These are phyloP conservation scores for Blastobotrys elegans DNA, from an alignment of 1,139 yeast genomes.

Conservation along the genomic window DNA sequence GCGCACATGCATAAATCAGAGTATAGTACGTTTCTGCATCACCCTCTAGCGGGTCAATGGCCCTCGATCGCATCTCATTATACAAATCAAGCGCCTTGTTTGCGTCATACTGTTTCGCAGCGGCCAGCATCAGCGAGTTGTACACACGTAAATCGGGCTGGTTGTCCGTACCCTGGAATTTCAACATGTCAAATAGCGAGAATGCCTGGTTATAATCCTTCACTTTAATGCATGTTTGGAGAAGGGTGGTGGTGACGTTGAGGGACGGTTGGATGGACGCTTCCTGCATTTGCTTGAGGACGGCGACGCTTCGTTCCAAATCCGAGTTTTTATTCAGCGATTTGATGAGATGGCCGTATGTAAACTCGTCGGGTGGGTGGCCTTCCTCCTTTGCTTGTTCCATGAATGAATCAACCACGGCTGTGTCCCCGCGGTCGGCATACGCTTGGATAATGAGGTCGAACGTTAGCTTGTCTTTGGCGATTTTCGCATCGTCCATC, in stretches of 20 bases:
- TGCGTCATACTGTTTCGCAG: constrained; percentile 55
- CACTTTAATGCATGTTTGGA: constrained; percentile 60
- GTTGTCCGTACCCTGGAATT: constrained; percentile 59
- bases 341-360: constrained; percentile 45
- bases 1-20: constrained; percentile 70
- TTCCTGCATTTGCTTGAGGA: constrained; percentile 46
- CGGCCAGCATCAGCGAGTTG: constrained; percentile 62
- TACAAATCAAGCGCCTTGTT: constrained; percentile 74
- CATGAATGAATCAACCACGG: constrained; percentile 33
- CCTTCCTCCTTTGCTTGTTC: constrained; percentile 33
- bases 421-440: constrained; percentile 31
- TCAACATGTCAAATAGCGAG: constrained; percentile 78
- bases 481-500: constrained; percentile 25
- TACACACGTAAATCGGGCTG: constrained; percentile 67
- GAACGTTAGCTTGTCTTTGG: constrained; percentile 24
- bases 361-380: constrained; percentile 36
- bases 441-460: constrained; percentile 35
- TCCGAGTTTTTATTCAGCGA: constrained; percentile 37
- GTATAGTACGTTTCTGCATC: constrained; percentile 52
- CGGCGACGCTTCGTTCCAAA: constrained; percentile 25
- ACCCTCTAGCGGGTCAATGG: constrained; percentile 38
- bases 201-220: constrained; percentile 54
- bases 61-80: constrained; percentile 55
- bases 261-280: constrained; percentile 49
- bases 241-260: constrained; percentile 55